A percentile compares a stretch with the other conserved stretches of the same genome.
Conservation (phyloP, 257 asterid genomes). For the Perilla frutescens region DNA sequence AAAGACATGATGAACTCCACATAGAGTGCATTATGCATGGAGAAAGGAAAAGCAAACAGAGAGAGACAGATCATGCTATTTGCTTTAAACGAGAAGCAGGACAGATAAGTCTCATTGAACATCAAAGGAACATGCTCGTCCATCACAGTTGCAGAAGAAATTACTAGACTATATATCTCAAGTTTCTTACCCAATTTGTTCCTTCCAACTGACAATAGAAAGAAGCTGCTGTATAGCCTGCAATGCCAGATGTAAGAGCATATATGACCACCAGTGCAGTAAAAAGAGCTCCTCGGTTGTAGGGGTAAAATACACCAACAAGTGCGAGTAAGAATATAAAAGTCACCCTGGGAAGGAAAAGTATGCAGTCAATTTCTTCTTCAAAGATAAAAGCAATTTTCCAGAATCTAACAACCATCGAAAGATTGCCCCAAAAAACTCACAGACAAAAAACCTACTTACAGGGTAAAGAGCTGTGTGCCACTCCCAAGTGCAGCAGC, state of each 20-base stretch:
- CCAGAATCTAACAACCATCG: background rate
- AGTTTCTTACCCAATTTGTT: conserved; percentile 63
- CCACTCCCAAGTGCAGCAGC: conserved; percentile 78
- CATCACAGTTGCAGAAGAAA: conserved; percentile 11
- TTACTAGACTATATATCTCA: background rate
- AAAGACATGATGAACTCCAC: background rate
- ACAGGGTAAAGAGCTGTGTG: conserved; percentile 73
- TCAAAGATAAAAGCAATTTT: background rate
- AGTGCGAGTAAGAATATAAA: conserved; percentile 69
- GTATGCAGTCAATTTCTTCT: background rate
- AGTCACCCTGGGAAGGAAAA: conserved; percentile 49
- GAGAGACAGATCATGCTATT: background rate
- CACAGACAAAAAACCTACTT: conserved; percentile 25
- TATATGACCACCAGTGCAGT: conserved; percentile 66
- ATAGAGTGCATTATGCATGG: background rate
- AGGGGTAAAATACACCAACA: conserved; percentile 74
- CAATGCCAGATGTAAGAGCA: conserved; percentile 74
- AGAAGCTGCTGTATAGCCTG: conserved; percentile 67
- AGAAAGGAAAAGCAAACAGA: background rate
- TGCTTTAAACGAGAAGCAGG: background rate
- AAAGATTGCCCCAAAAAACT: background rate
- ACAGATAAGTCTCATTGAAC: background rate
- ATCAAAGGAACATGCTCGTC: background rate
- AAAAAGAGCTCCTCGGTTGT: conserved; percentile 72
- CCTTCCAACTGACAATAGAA: conserved; percentile 82